Conservation (phyloP, 768 basidiomycete species). For the Leucosporidium creatinivorum region DNA sequence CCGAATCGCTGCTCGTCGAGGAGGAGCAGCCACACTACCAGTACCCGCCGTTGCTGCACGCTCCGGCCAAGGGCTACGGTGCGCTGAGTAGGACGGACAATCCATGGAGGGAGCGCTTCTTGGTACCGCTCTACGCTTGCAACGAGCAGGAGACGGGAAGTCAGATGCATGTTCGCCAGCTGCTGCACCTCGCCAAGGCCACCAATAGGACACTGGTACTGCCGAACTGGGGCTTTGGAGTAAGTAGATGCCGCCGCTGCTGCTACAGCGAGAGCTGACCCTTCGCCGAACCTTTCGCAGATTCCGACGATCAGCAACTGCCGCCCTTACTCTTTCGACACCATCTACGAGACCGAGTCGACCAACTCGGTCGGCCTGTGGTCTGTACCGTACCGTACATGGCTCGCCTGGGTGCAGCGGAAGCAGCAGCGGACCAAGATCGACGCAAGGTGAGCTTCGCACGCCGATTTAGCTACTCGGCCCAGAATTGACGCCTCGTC, state of each 20-base stretch:
- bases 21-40: not conserved
- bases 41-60: not conserved
- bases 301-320: conserved; percentile 10
- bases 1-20: not conserved
- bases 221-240: conserved; percentile 7
- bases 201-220: conserved; percentile 5
- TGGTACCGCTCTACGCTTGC: conserved; percentile 6
- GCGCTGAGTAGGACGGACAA: not conserved
- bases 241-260: not conserved
- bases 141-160: conserved; percentile 10
- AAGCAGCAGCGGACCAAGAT: not conserved
- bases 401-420: not conserved
- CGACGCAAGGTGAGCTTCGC: not conserved
- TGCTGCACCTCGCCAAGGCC: conserved; percentile 1
- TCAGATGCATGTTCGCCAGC: conserved; percentile 7
- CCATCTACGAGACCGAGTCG: conserved; percentile 14
- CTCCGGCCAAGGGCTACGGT: conserved; percentile 1
- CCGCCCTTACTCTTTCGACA: conserved; percentile 6
- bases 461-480: not conserved
- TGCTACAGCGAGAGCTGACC: not conserved
- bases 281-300: not conserved
- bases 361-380: conserved; percentile 7
- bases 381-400: conserved; percentile 3
- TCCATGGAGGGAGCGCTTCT: conserved; percentile 4
- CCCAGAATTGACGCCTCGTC: not conserved